Percentiles rank a stretch among this genome's conserved stretches.
These are phyloP conservation scores for Radiomyces spectabilis DNA, from an alignment of 192 early-diverging fungal species.

Conservation along the genomic window DNA sequence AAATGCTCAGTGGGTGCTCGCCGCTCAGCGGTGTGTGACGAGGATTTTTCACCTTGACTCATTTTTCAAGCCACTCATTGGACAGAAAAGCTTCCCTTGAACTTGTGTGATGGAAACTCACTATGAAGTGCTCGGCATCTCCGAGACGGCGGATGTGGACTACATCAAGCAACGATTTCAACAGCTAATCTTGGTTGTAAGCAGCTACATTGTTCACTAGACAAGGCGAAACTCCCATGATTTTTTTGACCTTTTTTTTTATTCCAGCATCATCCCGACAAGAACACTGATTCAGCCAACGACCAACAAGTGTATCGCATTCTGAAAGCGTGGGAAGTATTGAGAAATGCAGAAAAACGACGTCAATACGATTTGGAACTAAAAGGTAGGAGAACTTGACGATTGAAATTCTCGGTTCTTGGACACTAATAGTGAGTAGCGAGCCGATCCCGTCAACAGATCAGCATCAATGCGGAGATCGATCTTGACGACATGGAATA, in stretches of 20 bases:
- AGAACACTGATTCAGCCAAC: slow-evolving; percentile 13
- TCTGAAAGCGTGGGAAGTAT: slow-evolving; percentile 48
- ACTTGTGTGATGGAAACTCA: slow-evolving; percentile 24
- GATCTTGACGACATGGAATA: slow-evolving; percentile 81
- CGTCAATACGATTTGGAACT: slow-evolving; percentile 44
- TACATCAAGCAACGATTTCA: slow-evolving; percentile 53
- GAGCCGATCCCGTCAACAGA: slow-evolving; percentile 29
- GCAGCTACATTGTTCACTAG: neutral
- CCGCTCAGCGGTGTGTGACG: too few species aligned
- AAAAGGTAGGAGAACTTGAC: slow-evolving; percentile 20
- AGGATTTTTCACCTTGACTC: neutral
- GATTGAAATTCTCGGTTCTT: neutral
- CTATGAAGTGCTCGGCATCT: slow-evolving; percentile 48
- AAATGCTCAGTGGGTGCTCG: too few species aligned
- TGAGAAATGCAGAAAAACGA: slow-evolving; percentile 34
- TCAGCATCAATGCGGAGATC: slow-evolving; percentile 63
- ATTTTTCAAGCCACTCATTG: too few species aligned
- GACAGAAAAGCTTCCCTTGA: too few species aligned
- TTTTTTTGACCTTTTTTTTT: neutral
- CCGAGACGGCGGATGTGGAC: slow-evolving; percentile 28
- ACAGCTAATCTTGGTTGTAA: slow-evolving; percentile 26
- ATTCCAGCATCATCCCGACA: slow-evolving; percentile 51
- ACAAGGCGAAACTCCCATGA: neutral
- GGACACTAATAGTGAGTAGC: too few species aligned
- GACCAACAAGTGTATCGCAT: slow-evolving; percentile 28